Conservation (phyloP, 2,329 filamentous ascomycete species). For the Raffaelea ambrosiae region DNA sequence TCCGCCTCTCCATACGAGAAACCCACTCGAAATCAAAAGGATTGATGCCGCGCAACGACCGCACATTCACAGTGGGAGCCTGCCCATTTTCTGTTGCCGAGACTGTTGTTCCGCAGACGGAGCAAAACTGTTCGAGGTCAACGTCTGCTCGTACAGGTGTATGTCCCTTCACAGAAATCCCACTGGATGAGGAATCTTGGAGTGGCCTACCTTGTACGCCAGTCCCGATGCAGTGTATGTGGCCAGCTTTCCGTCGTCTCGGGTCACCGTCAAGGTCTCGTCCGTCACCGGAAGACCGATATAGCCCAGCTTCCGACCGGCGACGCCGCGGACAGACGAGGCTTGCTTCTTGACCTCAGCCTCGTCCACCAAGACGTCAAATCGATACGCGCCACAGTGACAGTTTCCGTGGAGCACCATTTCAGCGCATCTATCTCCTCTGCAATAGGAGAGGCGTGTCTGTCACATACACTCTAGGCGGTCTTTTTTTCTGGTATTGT, state of each 20-base stretch:
- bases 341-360: not conserved
- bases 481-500: too few relatives aligned
- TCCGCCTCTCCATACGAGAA: not conserved
- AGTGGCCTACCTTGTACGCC: not conserved
- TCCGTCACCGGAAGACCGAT: constrained; percentile 1
- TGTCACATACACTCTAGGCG: too few relatives aligned
- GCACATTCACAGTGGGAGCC: constrained; percentile 2
- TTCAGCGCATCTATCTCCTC: too few relatives aligned
- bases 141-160: too few relatives aligned
- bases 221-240: not conserved
- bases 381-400: constrained; percentile 10
- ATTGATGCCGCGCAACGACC: constrained; percentile 1
- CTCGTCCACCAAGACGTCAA: constrained; percentile 2
- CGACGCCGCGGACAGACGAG: not conserved
- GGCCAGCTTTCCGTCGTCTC: constrained; percentile 1
- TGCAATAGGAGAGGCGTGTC: too few relatives aligned
- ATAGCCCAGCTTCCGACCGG: constrained; percentile 5
- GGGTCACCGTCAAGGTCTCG: not conserved
- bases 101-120: constrained; percentile 5
- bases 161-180: too few relatives aligned
- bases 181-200: not conserved
- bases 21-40: constrained; percentile 4
- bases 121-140: constrained; percentile 5
- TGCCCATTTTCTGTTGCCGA: constrained; percentile 1
- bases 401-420: constrained; percentile 8